These are phyloP conservation scores for Oehlia diaphana DNA, from an alignment of 192 early-diverging fungal genomes.

Conservation along the genomic window DNA sequence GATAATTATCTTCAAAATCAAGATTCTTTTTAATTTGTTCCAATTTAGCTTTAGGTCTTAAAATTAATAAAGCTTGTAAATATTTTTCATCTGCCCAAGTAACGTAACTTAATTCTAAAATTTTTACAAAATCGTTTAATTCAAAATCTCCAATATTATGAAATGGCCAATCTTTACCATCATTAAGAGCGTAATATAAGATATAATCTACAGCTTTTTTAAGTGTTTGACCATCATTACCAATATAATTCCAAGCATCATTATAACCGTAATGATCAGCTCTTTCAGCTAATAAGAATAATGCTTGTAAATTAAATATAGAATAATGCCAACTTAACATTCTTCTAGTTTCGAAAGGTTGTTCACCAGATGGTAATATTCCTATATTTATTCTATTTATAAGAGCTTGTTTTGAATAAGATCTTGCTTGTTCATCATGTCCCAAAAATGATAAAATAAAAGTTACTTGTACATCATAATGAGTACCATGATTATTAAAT, in stretches of 20 bases:
- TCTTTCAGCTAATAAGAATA: slow-evolving; percentile 44
- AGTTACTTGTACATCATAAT: slow-evolving; percentile 53
- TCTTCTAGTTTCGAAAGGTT: slow-evolving; percentile 44
- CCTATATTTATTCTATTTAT: slow-evolving; percentile 41
- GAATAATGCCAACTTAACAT: slow-evolving; percentile 53
- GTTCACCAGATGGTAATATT: slow-evolving; percentile 41
- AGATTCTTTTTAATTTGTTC: slow-evolving; percentile 1
- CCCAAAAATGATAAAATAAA: slow-evolving; percentile 49
- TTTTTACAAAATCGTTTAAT: slow-evolving; percentile 41
- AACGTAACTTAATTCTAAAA: slow-evolving; percentile 51
- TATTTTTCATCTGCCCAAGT: slow-evolving; percentile 50
- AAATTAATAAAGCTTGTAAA: slow-evolving; percentile 31
- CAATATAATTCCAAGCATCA: slow-evolving; percentile 41
- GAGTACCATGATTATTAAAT: slow-evolving; percentile 58
- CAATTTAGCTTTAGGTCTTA: slow-evolving; percentile 36
- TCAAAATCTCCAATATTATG: slow-evolving; percentile 45
- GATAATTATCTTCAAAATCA: slow-evolving; percentile 15
- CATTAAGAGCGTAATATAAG: slow-evolving; percentile 46
- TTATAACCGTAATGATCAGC: slow-evolving; percentile 41
- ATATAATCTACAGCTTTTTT: slow-evolving; percentile 53
- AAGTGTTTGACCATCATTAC: slow-evolving; percentile 43
- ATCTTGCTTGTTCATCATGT: slow-evolving; percentile 34
- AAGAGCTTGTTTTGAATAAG: slow-evolving; percentile 32
- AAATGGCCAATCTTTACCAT: slow-evolving; percentile 48
- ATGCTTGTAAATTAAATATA: slow-evolving; percentile 46